Conservation (phyloP, 1,284 basidiomycete genomes). For the Pisolithus thermaeus region DNA sequence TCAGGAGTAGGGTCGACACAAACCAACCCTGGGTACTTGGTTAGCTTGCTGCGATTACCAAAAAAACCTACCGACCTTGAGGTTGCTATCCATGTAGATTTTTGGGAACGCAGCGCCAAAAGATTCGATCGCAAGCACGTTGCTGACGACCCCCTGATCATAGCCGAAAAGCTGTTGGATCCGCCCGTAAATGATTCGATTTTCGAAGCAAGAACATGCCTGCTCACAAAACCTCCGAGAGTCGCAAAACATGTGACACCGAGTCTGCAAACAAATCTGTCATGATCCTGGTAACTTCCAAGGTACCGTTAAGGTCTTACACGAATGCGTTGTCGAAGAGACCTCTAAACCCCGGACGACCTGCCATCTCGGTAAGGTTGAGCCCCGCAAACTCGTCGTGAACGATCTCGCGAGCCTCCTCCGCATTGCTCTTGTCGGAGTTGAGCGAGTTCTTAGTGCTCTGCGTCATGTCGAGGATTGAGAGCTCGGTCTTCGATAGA, state of each 20-base stretch:
- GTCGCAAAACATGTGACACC: constrained; percentile 30
- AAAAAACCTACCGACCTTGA: constrained; percentile 19
- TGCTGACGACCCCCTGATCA: constrained; percentile 31
- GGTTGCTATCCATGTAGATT: constrained; percentile 23
- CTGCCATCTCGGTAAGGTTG: constrained; percentile 15
- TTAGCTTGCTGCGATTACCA: constrained; percentile 3
- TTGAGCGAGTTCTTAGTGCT: not conserved
- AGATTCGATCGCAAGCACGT: constrained; percentile 30
- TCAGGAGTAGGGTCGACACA: constrained; percentile 25
- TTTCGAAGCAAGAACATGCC: not conserved
- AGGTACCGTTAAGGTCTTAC: constrained; percentile 11
- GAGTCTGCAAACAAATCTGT: constrained; percentile 14
- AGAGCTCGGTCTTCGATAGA: not conserved
- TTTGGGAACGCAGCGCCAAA: constrained; percentile 30
- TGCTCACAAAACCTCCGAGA: constrained; percentile 27
- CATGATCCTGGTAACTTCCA: constrained; percentile 1
- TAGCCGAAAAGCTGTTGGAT: constrained; percentile 26
- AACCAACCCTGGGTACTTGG: constrained; percentile 24
- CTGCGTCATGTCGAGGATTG: not conserved
- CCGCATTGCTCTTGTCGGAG: constrained; percentile 5
- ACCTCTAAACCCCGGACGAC: constrained; percentile 21
- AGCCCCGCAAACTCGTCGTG: constrained; percentile 5
- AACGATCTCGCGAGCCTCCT: constrained; percentile 2
- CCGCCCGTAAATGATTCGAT: constrained; percentile 1
- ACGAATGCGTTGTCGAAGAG: constrained; percentile 26